Conservation (phyloP, 108 stramenopile genomes). For the Halocafeteria seosinensis region DNA sequence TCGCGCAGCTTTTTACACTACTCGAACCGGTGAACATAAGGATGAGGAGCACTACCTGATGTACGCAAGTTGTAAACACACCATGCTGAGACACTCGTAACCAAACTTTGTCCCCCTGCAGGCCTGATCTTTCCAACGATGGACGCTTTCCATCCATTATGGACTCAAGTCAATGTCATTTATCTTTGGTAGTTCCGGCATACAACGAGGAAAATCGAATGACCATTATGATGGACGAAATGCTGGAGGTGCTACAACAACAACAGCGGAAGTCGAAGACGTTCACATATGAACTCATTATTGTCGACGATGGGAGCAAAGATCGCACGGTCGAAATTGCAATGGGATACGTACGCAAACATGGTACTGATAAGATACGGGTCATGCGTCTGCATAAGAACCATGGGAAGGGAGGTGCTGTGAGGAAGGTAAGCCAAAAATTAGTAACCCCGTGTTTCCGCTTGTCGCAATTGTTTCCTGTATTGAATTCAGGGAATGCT, state of each 20-base stretch:
- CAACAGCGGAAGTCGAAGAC: neutral
- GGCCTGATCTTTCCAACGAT: too few relatives aligned
- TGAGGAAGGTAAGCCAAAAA: too few relatives aligned
- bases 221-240: constrained; percentile 56
- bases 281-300: constrained; percentile 25
- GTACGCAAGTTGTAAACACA: too few relatives aligned
- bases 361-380: constrained; percentile 14
- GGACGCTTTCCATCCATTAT: neutral
- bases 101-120: too few relatives aligned
- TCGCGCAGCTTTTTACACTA: too few relatives aligned
- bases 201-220: constrained; percentile 79
- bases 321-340: constrained; percentile 18
- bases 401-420: constrained; percentile 36
- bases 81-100: too few relatives aligned
- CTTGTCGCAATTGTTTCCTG: too few relatives aligned
- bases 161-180: neutral
- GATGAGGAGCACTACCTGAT: too few relatives aligned
- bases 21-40: too few relatives aligned
- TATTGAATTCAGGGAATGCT: too few relatives aligned
- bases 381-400: constrained; percentile 13
- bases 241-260: constrained; percentile 40
- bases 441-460: too few relatives aligned
- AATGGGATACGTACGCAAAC: neutral
- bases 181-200: constrained; percentile 73
- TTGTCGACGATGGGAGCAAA: constrained; percentile 31